phyloP scores from a whole-genome alignment of 495 filamentous ascomycete genomes.

The Diplogelasinospora grovesii region DNA sequence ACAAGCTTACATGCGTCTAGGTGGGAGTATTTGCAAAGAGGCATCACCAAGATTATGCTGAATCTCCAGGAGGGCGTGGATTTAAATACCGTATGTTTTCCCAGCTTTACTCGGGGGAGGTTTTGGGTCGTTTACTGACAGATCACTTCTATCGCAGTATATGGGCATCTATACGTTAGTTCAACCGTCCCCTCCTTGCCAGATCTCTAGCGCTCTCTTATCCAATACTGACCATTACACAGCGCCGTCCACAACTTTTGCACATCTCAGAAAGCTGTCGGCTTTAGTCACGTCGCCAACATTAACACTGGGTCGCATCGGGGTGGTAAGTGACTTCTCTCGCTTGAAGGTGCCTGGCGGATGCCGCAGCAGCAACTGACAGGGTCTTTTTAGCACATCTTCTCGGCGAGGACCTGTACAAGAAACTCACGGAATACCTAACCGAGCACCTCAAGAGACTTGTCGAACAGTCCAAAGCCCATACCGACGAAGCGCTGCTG shows the following conservation, averaged over 20 bases:
- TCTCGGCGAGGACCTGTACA: constrained; percentile 93
- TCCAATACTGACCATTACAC: constrained; percentile 17
- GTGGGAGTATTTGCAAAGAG: constrained; percentile 82
- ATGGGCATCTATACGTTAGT: constrained; percentile 95
- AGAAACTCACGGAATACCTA: constrained; percentile 78
- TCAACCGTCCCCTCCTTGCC: not conserved
- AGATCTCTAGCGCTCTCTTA: not conserved
- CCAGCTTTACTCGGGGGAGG: not conserved
- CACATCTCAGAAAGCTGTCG: constrained; percentile 89
- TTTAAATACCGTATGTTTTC: constrained; percentile 66
- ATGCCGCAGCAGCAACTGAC: constrained; percentile 10
- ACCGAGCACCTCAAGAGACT: constrained; percentile 65
- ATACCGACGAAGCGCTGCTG: constrained; percentile 85
- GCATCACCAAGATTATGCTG: constrained; percentile 87
- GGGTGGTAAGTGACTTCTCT: constrained; percentile 60
- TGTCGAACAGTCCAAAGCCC: constrained; percentile 58
- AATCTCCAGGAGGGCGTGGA: constrained; percentile 88
- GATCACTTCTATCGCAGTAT: constrained; percentile 45
- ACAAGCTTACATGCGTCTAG: constrained; percentile 39
- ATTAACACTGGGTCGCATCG: constrained; percentile 54
- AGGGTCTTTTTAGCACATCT: constrained; percentile 63
- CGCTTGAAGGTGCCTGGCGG: not conserved
- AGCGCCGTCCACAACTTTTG: constrained; percentile 98
- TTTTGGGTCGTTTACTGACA: no score
- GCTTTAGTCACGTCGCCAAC: constrained; percentile 24